A percentile compares a stretch with the other conserved stretches of the same genome.
Evolutionary conservation across 805 yeast genomes (phyloP).

Genomic region (Metahyphopichia silvanorum): DNA sequence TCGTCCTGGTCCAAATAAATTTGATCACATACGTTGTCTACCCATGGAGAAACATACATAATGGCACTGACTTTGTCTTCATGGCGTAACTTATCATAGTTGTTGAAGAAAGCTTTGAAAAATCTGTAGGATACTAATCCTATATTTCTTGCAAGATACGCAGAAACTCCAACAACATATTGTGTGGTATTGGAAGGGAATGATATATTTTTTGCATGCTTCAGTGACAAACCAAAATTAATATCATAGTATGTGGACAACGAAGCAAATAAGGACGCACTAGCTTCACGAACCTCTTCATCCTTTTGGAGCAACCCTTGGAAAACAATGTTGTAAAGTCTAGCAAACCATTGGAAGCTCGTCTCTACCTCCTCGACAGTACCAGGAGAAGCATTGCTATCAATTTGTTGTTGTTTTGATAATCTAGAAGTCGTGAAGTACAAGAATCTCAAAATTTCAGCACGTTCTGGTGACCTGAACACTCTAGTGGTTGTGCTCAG

Average conservation of each 20-base stretch:
- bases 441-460: constrained; percentile 66
- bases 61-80: constrained; percentile 41
- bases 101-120: constrained; percentile 46
- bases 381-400: no score
- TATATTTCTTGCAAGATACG: constrained; percentile 49
- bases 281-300: constrained; percentile 57
- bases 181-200: constrained; percentile 67
- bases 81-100: constrained; percentile 35
- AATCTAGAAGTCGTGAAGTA: constrained; percentile 62
- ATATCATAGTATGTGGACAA: constrained; percentile 58
- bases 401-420: constrained; percentile 26
- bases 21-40: constrained; percentile 57
- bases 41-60: constrained; percentile 69
- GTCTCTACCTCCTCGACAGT: not conserved
- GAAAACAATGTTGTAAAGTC: constrained; percentile 60
- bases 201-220: constrained; percentile 54
- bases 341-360: constrained; percentile 45
- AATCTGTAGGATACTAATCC: constrained; percentile 64
- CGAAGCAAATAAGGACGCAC: constrained; percentile 61
- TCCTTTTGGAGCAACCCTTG: constrained; percentile 64
- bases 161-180: constrained; percentile 56
- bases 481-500: constrained; percentile 24
- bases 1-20: constrained; percentile 54
- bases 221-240: constrained; percentile 55
- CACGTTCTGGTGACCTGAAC: constrained; percentile 36